Base-by-base conservation (phyloP, 768 basidiomycete genomes). In the Zangia roseola region DNA sequence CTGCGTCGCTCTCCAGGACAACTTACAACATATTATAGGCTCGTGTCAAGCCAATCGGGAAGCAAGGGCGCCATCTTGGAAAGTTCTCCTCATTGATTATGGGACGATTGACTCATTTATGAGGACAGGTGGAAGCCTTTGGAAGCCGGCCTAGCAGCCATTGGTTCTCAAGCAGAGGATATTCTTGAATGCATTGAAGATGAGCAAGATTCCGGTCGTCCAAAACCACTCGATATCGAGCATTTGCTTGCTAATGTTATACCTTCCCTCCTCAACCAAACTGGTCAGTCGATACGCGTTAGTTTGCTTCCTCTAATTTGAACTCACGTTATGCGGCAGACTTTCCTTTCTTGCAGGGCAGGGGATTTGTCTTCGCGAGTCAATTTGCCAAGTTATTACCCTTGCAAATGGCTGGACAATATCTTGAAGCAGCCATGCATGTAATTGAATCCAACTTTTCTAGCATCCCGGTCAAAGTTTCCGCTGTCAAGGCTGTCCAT, bases 351-450 rank as follows among this genome's bases (percentile, higher is more conserved):
- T 69, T 99, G 24, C 95, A 97, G 69, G 97, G 95, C 10, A 80
- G 97, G 52, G 90, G 84, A 0, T 97, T 97, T 52, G 91, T 98
- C 38, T 94, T 97, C 57, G 92, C 94, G 3, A 93, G 91, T 61
- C 87, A 93, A 60, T 97, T 83, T 61, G 79, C 89, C 1, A 81
- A 82, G 55, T 69, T 87, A 10, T 74, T 97, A 5, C 87, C 92
- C 0, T 58, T 77, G 12, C 75, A 82, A 47, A 75, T 94, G 40
- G 84, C 90, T 2, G 81, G 81, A 1, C 91, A 94, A 60, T 98
- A 97, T 63, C 74, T 98, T 28, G 83, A 88, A 20, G 91, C 91
- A 5, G 88, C 94, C 0, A 75, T 97, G 25, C 83, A 86, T 44
- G 93, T 91, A 9, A 78, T 99, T 9, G 91, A 94, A 68, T 79